Conservation (phyloP, 2,329 filamentous ascomycete species). For the Pseudophaeomoniella oleicola region DNA sequence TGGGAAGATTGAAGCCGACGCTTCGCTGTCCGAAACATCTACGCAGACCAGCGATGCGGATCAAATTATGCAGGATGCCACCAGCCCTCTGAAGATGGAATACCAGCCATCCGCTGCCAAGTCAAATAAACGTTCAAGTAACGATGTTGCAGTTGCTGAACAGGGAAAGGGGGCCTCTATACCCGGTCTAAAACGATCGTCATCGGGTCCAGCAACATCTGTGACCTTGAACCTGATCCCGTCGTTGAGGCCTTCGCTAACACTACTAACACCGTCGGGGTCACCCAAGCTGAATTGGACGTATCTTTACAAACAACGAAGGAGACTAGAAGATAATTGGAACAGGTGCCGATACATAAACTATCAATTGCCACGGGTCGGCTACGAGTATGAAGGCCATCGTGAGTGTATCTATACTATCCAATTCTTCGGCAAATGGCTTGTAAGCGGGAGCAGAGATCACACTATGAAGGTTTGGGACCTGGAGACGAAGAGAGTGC, state of each 20-base stretch:
- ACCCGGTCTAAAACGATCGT: not conserved
- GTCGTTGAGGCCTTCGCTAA: constrained; percentile 17
- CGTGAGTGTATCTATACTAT: constrained; percentile 89
- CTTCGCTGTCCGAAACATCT: constrained; percentile 6
- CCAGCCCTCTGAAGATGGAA: not conserved
- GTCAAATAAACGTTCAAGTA: not conserved
- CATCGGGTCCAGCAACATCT: not conserved
- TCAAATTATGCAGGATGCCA: not conserved
- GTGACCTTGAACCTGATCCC: constrained; percentile 3
- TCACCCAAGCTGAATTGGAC: constrained; percentile 67
- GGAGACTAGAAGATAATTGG: constrained; percentile 82
- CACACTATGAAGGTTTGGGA: constrained; percentile 82
- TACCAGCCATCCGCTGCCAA: not conserved
- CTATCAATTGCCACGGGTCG: constrained; percentile 81
- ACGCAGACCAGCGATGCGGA: constrained; percentile 22
- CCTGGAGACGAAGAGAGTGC: constrained; percentile 64
- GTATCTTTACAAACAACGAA: constrained; percentile 78
- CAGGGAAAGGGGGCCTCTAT: not conserved
- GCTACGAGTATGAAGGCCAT: constrained; percentile 68
- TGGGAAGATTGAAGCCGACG: constrained; percentile 30
- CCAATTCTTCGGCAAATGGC: constrained; percentile 69
- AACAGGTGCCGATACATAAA: constrained; percentile 65
- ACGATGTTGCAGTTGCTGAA: not conserved
- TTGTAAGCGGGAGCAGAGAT: constrained; percentile 90
- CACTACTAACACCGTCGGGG: constrained; percentile 18